Evolutionary conservation across 2,329 filamentous ascomycete species (phyloP).

Genomic region (Trichoderma afroharzianum): DNA sequence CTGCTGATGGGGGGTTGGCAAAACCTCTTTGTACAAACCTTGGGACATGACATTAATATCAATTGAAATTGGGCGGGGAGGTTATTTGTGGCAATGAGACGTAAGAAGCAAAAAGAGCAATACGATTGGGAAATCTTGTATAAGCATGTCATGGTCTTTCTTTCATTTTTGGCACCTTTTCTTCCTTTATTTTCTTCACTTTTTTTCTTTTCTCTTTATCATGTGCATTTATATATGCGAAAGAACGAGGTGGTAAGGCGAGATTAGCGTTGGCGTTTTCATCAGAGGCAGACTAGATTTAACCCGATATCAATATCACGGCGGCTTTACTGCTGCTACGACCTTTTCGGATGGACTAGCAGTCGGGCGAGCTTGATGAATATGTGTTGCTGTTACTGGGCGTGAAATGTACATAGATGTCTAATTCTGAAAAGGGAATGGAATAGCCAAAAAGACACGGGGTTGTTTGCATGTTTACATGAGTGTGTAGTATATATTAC

Average conservation of each 20-base stretch:
- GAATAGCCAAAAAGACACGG: background rate
- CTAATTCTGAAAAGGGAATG: background rate
- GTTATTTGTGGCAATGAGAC: slow-evolving; percentile 13
- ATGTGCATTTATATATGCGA: slow-evolving; percentile 27
- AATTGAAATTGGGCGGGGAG: background rate
- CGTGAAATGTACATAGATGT: background rate
- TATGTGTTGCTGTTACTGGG: background rate
- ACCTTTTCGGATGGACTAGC: background rate
- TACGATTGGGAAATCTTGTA: slow-evolving; percentile 26
- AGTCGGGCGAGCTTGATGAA: background rate
- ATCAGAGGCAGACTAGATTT: slow-evolving; percentile 24
- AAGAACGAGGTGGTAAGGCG: slow-evolving; percentile 23
- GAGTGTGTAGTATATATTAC: background rate
- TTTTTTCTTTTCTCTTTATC: slow-evolving; percentile 17
- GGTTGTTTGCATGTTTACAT: background rate
- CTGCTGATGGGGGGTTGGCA: background rate
- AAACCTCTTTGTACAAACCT: background rate
- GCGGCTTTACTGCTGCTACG: background rate
- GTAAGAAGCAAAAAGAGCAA: slow-evolving; percentile 16
- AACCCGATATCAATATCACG: slow-evolving; percentile 15
- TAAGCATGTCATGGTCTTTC: slow-evolving; percentile 21
- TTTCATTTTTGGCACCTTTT: slow-evolving; percentile 19
- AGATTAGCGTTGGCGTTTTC: slow-evolving; percentile 30
- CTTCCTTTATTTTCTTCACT: slow-evolving; percentile 9
- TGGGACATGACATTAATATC: slow-evolving; percentile 1